Conservation (phyloP, 768 basidiomycete genomes). For the Ephemerocybe angulata region DNA sequence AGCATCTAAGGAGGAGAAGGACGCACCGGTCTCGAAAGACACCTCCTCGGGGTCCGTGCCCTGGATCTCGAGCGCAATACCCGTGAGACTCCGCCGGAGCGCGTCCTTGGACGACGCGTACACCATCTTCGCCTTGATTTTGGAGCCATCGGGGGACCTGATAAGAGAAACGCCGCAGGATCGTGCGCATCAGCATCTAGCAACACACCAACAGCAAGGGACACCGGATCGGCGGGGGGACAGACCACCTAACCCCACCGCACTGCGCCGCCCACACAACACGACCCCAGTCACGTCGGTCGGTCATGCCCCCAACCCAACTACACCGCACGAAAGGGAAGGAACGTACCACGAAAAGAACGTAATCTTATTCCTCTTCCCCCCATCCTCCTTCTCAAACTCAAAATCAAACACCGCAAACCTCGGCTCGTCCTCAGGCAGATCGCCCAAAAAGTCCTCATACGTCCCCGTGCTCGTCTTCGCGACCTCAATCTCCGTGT, state of each 20-base stretch:
- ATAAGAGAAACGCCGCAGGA: too few species aligned
- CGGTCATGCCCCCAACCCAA: not conserved
- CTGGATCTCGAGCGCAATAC: slow-evolving; percentile 80
- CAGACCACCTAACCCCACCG: too few species aligned
- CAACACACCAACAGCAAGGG: too few species aligned
- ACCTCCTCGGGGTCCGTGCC: slow-evolving; percentile 78
- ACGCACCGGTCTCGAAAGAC: slow-evolving; percentile 63
- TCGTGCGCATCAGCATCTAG: not conserved
- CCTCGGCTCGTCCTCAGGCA: slow-evolving; percentile 73
- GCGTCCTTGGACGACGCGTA: slow-evolving; percentile 85
- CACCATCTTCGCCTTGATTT: slow-evolving; percentile 91
- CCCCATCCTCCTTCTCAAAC: slow-evolving; percentile 67
- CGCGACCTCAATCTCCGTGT: slow-evolving; percentile 74
- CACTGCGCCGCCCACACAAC: too few species aligned
- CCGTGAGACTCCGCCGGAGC: slow-evolving; percentile 67
- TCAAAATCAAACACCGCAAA: slow-evolving; percentile 95
- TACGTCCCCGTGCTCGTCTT: slow-evolving; percentile 60
- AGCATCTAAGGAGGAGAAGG: not conserved
- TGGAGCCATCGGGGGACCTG: slow-evolving; percentile 86
- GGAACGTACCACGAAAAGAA: slow-evolving; percentile 80
- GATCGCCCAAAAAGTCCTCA: slow-evolving; percentile 66
- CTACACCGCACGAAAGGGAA: slow-evolving; percentile 7
- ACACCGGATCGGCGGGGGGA: too few species aligned
- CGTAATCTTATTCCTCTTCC: slow-evolving; percentile 80
- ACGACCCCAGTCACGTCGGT: too few species aligned